These are phyloP conservation scores for Coemansia sp. DNA, from an alignment of 371 early-diverging fungal genomes.

Conservation along the genomic window DNA sequence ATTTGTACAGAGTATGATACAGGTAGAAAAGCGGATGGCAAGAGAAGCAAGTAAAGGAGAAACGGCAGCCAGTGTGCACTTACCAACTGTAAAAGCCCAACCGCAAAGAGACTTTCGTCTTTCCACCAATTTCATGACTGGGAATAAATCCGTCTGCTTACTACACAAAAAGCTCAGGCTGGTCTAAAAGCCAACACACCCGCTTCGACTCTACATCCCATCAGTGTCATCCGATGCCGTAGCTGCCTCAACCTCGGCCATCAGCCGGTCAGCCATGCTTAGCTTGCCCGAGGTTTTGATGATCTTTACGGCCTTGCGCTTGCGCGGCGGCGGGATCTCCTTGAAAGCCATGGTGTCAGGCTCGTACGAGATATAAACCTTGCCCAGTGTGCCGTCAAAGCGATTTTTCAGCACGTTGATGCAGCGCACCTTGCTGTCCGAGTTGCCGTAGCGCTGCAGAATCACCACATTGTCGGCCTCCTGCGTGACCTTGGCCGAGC, in stretches of 20 bases:
- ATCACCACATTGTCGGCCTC: slow-evolving; percentile 83
- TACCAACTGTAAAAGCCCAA: no score
- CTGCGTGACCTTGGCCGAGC: slow-evolving; percentile 79
- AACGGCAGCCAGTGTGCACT: no score
- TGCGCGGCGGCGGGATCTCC: slow-evolving; percentile 43
- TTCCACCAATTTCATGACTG: no score
- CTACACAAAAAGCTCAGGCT: no score
- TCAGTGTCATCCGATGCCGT: not conserved
- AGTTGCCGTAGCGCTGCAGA: slow-evolving; percentile 57
- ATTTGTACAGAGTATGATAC: no score
- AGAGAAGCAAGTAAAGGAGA: no score
- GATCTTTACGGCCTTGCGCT: slow-evolving; percentile 34
- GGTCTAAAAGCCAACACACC: no score
- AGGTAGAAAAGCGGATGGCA: no score
- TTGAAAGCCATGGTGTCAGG: slow-evolving; percentile 34
- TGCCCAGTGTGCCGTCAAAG: slow-evolving; percentile 72
- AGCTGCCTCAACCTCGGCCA: slow-evolving; percentile 26
- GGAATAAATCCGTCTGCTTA: no score
- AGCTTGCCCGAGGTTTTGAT: slow-evolving; percentile 24
- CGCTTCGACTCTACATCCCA: no score
- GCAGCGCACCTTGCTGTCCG: slow-evolving; percentile 50
- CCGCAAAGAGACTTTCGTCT: no score
- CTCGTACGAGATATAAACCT: slow-evolving; percentile 52
- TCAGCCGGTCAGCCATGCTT: slow-evolving; percentile 35
- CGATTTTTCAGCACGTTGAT: slow-evolving; percentile 74